Evolutionary conservation across 768 basidiomycete species (phyloP).

Genomic region (Hydnomerulius pinastri): DNA sequence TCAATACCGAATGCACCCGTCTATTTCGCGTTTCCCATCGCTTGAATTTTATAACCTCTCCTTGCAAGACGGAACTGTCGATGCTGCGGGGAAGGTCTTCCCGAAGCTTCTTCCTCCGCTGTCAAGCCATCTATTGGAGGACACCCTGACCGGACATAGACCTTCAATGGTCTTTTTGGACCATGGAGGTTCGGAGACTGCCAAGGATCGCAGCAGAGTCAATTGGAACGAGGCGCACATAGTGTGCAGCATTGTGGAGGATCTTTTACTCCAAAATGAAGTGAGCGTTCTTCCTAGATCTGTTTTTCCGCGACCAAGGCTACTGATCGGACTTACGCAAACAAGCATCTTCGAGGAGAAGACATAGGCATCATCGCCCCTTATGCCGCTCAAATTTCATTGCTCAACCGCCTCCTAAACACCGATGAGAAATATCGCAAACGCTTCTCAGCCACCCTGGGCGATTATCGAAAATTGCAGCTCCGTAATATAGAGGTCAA

Average conservation of each 20-base stretch:
- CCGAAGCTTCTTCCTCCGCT: slow-evolving; percentile 61
- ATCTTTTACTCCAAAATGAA: slow-evolving; percentile 73
- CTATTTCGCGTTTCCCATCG: slow-evolving; percentile 85
- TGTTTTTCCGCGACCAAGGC: not conserved
- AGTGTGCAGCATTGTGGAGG: slow-evolving; percentile 79
- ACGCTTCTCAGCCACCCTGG: slow-evolving; percentile 63
- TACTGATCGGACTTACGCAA: slow-evolving; percentile 11
- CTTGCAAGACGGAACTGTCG: slow-evolving; percentile 76
- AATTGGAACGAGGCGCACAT: slow-evolving; percentile 80
- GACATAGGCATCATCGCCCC: slow-evolving; percentile 95
- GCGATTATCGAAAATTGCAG: slow-evolving; percentile 65
- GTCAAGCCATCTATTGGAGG: slow-evolving; percentile 50
- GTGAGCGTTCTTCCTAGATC: slow-evolving; percentile 43
- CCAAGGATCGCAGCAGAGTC: slow-evolving; percentile 69
- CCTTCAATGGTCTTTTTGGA: slow-evolving; percentile 81
- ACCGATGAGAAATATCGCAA: slow-evolving; percentile 49
- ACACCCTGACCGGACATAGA: slow-evolving; percentile 40
- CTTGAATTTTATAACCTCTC: slow-evolving; percentile 76
- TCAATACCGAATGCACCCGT: slow-evolving; percentile 97
- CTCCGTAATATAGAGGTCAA: slow-evolving; percentile 76
- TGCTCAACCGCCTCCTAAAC: slow-evolving; percentile 68
- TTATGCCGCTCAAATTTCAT: slow-evolving; percentile 83
- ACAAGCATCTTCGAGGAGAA: slow-evolving; percentile 62
- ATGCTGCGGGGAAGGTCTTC: slow-evolving; percentile 44
- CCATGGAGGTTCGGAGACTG: slow-evolving; percentile 69